Evolutionary conservation across 2,329 filamentous ascomycete genomes (phyloP), one percentile per base, ranked within the genome.

Genomic region (Beauveria asiatica): DNA sequence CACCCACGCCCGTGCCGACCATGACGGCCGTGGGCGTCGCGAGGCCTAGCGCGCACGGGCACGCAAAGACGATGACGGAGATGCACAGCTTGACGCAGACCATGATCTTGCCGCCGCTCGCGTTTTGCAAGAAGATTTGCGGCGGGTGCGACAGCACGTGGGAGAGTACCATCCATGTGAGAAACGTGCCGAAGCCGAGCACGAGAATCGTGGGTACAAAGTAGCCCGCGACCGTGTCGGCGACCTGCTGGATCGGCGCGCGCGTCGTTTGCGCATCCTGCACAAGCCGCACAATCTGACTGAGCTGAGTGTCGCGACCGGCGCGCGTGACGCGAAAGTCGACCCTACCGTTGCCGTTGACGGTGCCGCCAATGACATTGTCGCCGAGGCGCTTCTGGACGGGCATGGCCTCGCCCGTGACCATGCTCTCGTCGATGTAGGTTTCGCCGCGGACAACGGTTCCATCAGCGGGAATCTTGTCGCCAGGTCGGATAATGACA

Each of bases 11-110:
- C n/a, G 94, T 97, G 48, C 94, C 94, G 33, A 99, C 94, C 94
- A 99, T 97, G 71, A 99, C 92, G 2, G 94, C 94, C 0, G 94
- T 99, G 2, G 94, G 94, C 1, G 94, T 97, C 25, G 92, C 92
- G 19, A 99, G 82, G 60, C 94, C 94, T n/a, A 99, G 84, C 1
- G 94, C 94, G 70, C 94, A 99, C 19, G 94, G 94, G 70, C 94
- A 99, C 5, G 94, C 94, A 72, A 99, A 97, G 21, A 97, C 94
- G 69, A 99, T 96, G 65, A 99, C 94, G 0, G 94, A 96, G 67
- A 99, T 99, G 75, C 94, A 97, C 17, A 99, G 85, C 77, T 97
- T 95, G 64, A 97, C 79, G 71, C 94, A 99, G 2, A 97, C 90
- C 90, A 99, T 97, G 64, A 97, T 79, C 71, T 90, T 93, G 60